A percentile compares a stretch with the other conserved stretches of the same genome.
Conservation (phyloP, 305 asterid genomes). For the Fraxinus ornus region DNA sequence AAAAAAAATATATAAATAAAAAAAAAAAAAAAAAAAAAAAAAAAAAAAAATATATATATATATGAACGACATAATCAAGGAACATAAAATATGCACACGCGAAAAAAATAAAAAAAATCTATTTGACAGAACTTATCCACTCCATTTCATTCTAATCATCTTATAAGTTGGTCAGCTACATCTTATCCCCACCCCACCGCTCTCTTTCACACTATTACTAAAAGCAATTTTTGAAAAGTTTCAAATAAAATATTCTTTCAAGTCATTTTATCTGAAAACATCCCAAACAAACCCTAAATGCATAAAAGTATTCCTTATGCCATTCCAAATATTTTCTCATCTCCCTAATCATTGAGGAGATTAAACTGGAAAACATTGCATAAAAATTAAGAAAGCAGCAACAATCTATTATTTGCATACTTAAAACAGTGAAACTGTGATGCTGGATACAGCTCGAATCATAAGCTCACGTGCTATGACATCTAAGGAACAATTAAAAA, state of each 20-base stretch:
- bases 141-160: background rate
- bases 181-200: background rate
- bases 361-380: background rate
- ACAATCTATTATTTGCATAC: background rate
- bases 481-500: background rate
- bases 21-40: too few species aligned
- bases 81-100: background rate
- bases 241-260: background rate
- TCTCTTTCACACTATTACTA: background rate
- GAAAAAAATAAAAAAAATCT: background rate
- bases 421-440: background rate
- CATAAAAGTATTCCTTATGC: background rate
- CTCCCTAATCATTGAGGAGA: background rate
- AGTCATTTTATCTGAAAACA: background rate
- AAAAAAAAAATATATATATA: too few species aligned
- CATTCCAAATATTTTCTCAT: background rate
- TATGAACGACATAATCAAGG: too few species aligned
- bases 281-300: background rate
- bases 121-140: background rate
- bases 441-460: background rate
- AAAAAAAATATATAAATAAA: too few species aligned
- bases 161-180: background rate
- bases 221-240: background rate
- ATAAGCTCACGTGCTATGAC: background rate
- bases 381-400: background rate